Evolutionary conservation across 352 stramenopile genomes (phyloP), one percentile per base, ranked within the genome.

Genomic region (Phytophthora pseudosyringae): DNA sequence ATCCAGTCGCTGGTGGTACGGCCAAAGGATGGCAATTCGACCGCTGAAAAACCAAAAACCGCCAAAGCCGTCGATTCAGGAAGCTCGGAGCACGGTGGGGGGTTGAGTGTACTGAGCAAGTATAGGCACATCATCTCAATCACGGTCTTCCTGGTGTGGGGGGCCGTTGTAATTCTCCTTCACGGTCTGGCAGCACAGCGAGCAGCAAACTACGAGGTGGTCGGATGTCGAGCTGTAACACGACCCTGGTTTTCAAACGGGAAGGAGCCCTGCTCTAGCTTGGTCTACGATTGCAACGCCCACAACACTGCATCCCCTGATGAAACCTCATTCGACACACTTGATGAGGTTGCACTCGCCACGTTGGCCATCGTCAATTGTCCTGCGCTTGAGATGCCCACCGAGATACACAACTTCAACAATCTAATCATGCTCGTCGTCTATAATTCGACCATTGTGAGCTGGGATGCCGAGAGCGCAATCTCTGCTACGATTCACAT

Each of bases 381-480:
- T 7, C 26, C 64, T 11, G 45, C 45, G 5, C 32, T 69, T 6
- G 21, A 32, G 0, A 64, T 72, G 39, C 64, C 64, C 26, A 7
- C 50, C 4, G 52, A 47, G 21, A 26, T 73, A 13, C 52, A 60
- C 13, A 18, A 35, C 1, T 26, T 73, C 7, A 31, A 41, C 2
- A 69, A 53, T 4, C 10, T 73, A 2, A 35, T 69, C 15, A 57
- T 45, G 46, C 3, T 69, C 3, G 28, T 59, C 7, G 25, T 73
- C 3, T 73, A 69, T 39, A 69, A 64, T 25, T 69, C 52, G 16
- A 73, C 59, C 15, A 69, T 65, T 25, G 46, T 53, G 10, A 36
- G 31, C 3, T 73, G 65, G 59, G 33, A 60, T 7, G 39, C 11
- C 9, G 40, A 45, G 3, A 72, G 58, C 25, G 54, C 64, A 1